Evolutionary conservation across 768 basidiomycete genomes (phyloP), one percentile per base, ranked within the genome.

Genomic region (Russula earlei): DNA sequence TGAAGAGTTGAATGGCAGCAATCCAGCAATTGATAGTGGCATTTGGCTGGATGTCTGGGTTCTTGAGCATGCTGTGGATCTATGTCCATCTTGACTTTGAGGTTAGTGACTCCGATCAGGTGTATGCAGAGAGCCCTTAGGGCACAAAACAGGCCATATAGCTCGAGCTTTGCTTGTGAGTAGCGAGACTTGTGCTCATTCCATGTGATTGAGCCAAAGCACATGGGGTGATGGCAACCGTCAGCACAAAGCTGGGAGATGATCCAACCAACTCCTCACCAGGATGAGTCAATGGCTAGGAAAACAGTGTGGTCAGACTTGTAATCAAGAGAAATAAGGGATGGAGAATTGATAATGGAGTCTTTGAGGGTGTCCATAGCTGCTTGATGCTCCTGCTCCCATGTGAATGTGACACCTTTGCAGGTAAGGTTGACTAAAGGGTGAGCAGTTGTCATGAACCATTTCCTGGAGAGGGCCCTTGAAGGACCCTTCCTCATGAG

Each of bases 21-120:
- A 31, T 31, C 29, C 29, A 31, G 7, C 29, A 4, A 31, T 31
- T 31, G 29, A 31, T 4, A 4, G 29, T 31, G 1, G 3, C 29
- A 4, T 10, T 31, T 1, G 3, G 29, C 29, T 31, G 29, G 3
- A 31, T 10, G 10, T 31, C 3, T 1, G 29, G 29, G 29, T 31
- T 31, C 7, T 10, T 31, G 29, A 31, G 29, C 29, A 31, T 31
- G 1, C 29, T 10, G 1, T 31, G 5, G 29, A 31, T 31, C 60
- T 0, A 72, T 71, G 49, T 76, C 71, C 1, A 73, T 68, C 54
- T 74, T 69, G 69, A 57, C 20, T 5, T 34, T n/a, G 0, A 48
- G 33, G 8, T 67, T 66, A 4, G 48, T 25, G 0, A 72, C 44
- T 0, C 73, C 64, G 12, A 71, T 58, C 3, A 72, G 59, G 27